These are phyloP conservation scores for Avena atlantica DNA, from an alignment of 176 grass and related monocot genomes.

Conservation along the genomic window DNA sequence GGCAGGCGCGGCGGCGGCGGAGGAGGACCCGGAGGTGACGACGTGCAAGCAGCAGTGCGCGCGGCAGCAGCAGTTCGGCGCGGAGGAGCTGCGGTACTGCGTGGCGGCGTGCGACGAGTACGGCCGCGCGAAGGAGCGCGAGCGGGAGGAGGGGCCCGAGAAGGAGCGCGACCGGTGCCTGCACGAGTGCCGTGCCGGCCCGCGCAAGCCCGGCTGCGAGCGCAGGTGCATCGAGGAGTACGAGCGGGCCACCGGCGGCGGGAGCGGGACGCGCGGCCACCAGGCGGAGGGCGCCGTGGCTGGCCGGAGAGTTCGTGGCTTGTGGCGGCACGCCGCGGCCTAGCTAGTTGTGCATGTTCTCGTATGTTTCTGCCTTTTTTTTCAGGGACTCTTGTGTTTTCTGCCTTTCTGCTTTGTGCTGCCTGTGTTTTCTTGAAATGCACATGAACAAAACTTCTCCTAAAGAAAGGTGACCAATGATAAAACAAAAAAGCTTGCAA, in stretches of 20 bases:
- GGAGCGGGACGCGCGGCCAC: not conserved
- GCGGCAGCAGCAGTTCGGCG: conserved; percentile 34
- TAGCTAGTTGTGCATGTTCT: not conserved
- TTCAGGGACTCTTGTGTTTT: too few species aligned
- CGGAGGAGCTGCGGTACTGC: conserved; percentile 24
- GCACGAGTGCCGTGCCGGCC: conserved; percentile 43
- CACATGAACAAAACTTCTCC: too few species aligned
- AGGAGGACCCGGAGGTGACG: conserved; percentile 19
- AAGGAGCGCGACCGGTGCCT: conserved; percentile 42
- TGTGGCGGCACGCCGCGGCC: not conserved
- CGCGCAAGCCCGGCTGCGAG: conserved; percentile 37
- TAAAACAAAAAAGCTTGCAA: too few species aligned
- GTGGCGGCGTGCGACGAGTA: conserved; percentile 36
- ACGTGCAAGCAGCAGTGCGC: conserved; percentile 44
- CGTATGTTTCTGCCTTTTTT: not conserved
- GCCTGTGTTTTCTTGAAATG: too few species aligned
- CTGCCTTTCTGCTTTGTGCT: too few species aligned
- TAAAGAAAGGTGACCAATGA: too few species aligned
- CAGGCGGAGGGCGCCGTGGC: not conserved
- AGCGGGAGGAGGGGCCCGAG: not conserved
- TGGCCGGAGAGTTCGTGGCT: not conserved
- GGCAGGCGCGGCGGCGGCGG: not conserved
- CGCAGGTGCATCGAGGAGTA: conserved; percentile 9
- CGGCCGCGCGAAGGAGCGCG: conserved; percentile 30
- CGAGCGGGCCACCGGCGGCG: not conserved